Percentiles rank a stretch among this genome's conserved stretches.
These are phyloP conservation scores for Raphanus hybrid DNA, from an alignment of 441 rosid species.

Conservation along the genomic window DNA sequence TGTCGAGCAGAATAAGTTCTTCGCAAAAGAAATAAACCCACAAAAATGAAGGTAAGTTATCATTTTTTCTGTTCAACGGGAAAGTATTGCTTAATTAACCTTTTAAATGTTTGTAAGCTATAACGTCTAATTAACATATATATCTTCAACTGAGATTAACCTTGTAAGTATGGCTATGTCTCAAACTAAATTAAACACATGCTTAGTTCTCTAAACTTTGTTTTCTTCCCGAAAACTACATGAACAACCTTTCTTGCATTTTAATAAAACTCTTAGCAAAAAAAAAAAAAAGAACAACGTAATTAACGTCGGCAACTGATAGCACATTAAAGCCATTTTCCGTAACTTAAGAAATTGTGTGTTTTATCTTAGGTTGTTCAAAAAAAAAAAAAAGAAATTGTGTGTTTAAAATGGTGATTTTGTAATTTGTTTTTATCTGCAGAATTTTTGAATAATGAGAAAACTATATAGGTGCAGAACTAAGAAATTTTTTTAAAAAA, in stretches of 20 bases:
- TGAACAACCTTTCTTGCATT: not conserved
- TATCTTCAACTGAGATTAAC: too few species aligned
- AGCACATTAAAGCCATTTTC: not conserved
- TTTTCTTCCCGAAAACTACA: not conserved
- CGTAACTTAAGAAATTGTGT: not conserved
- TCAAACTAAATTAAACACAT: not conserved
- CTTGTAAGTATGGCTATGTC: not conserved
- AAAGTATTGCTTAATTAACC: too few species aligned
- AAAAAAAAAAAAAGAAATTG: too few species aligned
- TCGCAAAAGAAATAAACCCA: not conserved
- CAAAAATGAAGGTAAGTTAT: not conserved
- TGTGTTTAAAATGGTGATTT: not conserved
- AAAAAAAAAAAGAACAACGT: not conserved
- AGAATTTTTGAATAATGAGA: not conserved
- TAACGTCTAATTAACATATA: too few species aligned
- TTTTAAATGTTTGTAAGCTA: too few species aligned
- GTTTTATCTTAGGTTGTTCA: too few species aligned
- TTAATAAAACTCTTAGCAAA: not conserved
- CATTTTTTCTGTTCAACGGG: too few species aligned
- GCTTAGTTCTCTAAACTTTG: not conserved
- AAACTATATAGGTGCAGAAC: not conserved
- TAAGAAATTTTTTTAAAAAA: not conserved
- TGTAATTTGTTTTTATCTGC: not conserved
- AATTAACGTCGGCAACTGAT: constrained; percentile 2
- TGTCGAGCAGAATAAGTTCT: not conserved